phyloP scores from a whole-genome alignment of 2,329 filamentous ascomycete genomes.

The Aaosphaeria arxii region DNA sequence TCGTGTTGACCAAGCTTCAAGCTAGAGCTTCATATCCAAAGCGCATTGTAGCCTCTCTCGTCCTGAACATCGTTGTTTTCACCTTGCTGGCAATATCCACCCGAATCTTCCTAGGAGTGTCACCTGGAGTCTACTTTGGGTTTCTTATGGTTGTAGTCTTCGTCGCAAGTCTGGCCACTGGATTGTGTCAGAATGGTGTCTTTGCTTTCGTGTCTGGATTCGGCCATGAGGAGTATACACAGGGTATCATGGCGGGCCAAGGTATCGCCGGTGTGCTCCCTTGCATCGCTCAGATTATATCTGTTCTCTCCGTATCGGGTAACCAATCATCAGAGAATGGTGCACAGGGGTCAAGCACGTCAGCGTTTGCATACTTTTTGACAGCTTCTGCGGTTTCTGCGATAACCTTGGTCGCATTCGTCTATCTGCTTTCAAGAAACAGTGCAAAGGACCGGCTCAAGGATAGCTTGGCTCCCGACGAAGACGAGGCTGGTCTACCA shows the following conservation, averaged over 20 bases:
- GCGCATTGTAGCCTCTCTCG: slow-evolving; percentile 74
- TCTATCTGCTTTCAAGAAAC: slow-evolving; percentile 65
- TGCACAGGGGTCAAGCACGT: slow-evolving; percentile 53
- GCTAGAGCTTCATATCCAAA: slow-evolving; percentile 80
- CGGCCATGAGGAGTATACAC: slow-evolving; percentile 82
- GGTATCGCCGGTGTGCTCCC: slow-evolving; percentile 89
- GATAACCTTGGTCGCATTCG: slow-evolving; percentile 67
- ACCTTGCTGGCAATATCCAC: slow-evolving; percentile 78
- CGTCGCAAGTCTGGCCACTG: slow-evolving; percentile 73
- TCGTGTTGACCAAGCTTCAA: slow-evolving; percentile 77
- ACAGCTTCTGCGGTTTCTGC: slow-evolving; percentile 77
- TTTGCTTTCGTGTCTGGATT: slow-evolving; percentile 90
- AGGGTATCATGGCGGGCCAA: slow-evolving; percentile 95
- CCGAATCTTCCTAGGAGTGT: slow-evolving; percentile 59
- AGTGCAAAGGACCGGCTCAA: slow-evolving; percentile 22
- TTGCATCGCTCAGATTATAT: slow-evolving; percentile 79
- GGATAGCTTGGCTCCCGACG: slow-evolving; percentile 5
- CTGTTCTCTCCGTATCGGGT: slow-evolving; percentile 66
- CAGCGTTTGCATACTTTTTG: slow-evolving; percentile 88
- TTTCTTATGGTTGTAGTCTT: slow-evolving; percentile 84
- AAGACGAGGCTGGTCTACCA: slow-evolving; percentile 19
- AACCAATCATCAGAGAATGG: slow-evolving; percentile 35
- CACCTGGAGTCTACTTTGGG: slow-evolving; percentile 67
- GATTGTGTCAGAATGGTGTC: slow-evolving; percentile 87
- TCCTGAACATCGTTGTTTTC: slow-evolving; percentile 76